These are phyloP conservation scores for Baorangia bicolor DNA, from an alignment of 768 basidiomycete species.

Conservation along the genomic window DNA sequence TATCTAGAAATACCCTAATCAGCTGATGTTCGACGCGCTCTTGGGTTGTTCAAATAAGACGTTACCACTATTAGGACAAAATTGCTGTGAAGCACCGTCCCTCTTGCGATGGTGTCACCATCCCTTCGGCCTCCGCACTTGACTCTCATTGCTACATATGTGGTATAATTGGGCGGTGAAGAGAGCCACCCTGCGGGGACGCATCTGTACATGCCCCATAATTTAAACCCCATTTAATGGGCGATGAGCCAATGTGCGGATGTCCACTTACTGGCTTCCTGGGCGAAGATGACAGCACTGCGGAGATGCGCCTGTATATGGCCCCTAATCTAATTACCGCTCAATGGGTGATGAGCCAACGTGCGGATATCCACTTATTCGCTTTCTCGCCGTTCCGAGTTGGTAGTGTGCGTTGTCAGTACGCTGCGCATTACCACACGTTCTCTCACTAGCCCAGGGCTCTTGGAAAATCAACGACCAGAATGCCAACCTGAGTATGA, in stretches of 20 bases:
- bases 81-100: too few species aligned
- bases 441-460: background rate
- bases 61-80: too few species aligned
- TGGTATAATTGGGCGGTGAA: background rate
- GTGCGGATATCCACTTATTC: too few species aligned
- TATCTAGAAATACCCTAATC: background rate
- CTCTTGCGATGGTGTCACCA: too few species aligned
- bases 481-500: too few species aligned
- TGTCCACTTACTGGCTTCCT: too few species aligned
- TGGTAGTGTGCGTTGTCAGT: background rate
- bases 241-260: background rate
- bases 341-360: background rate
- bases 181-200: background rate
- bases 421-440: too few species aligned
- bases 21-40: background rate
- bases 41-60: background rate
- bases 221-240: background rate
- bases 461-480: background rate
- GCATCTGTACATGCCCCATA: background rate
- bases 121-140: too few species aligned
- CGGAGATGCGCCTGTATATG: background rate
- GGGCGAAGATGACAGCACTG: too few species aligned
- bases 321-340: background rate
- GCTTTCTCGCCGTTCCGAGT: background rate
- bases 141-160: background rate